Conservation (phyloP, 1,139 yeast species). For the Diutina rugosa region DNA sequence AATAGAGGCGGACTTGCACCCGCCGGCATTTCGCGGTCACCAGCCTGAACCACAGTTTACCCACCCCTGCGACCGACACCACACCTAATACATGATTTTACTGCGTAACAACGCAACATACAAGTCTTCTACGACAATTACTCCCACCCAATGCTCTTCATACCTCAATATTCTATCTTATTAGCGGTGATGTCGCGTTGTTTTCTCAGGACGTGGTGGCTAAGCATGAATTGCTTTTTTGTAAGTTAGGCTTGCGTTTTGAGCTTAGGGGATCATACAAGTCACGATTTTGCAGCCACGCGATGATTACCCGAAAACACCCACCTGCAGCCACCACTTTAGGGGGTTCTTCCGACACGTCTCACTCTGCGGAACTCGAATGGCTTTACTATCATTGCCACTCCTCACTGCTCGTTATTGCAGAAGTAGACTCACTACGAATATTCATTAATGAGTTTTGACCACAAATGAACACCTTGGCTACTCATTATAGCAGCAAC, state of each 20-base stretch:
- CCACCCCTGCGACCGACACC: not conserved
- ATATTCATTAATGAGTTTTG: no score
- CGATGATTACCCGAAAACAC: not conserved
- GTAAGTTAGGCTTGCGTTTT: not conserved
- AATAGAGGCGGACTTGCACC: not conserved
- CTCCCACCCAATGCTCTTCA: no score
- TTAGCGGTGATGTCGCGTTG: no score
- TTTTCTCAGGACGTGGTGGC: not conserved
- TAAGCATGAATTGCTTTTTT: not conserved
- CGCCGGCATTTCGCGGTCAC: not conserved
- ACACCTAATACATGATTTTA: not conserved
- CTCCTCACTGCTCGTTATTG: not conserved
- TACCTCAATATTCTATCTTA: no score
- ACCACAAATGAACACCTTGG: no score
- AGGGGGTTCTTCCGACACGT: not conserved
- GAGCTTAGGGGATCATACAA: not conserved
- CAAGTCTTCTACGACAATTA: no score
- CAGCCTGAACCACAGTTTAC: not conserved
- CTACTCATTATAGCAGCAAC: no score
- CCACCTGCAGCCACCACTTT: not conserved
- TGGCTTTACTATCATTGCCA: not conserved
- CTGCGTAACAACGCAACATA: not conserved
- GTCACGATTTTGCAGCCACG: not conserved
- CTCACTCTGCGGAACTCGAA: not conserved
- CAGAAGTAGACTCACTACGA: no score